These are phyloP conservation scores for Mucor piriformis DNA, from an alignment of 371 early-diverging fungal species.

Conservation along the genomic window DNA sequence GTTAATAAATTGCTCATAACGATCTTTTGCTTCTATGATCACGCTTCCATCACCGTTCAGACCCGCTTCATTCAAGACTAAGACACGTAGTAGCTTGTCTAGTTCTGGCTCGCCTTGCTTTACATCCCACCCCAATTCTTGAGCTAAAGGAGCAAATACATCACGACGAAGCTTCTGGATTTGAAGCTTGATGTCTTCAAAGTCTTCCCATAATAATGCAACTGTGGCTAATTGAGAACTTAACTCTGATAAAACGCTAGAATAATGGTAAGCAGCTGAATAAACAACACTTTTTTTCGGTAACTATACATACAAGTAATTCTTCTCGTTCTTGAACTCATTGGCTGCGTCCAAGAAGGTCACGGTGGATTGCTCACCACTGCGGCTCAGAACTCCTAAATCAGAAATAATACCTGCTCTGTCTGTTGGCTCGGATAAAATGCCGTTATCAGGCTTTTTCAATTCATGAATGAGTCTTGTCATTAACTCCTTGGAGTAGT, in stretches of 20 bases:
- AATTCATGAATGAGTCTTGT: constrained; percentile 42
- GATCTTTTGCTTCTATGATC: constrained; percentile 12
- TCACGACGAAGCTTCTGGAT: constrained; percentile 47
- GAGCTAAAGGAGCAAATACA: constrained; percentile 52
- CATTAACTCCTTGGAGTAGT: constrained; percentile 57
- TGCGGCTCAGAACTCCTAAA: constrained; percentile 62
- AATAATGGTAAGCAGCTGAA: no score
- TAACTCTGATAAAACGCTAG: constrained; percentile 58
- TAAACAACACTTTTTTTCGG: background rate
- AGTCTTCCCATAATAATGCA: constrained; percentile 49
- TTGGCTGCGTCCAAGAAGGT: constrained; percentile 64
- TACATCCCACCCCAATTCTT: constrained; percentile 64
- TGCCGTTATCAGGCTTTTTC: constrained; percentile 26
- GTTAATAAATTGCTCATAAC: constrained; percentile 5
- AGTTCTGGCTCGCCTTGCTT: constrained; percentile 46
- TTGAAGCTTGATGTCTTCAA: constrained; percentile 43
- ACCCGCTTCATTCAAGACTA: constrained; percentile 51
- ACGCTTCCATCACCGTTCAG: constrained; percentile 28
- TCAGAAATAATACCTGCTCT: constrained; percentile 69
- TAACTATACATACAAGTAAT: constrained; percentile 55
- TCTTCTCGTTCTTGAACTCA: constrained; percentile 62
- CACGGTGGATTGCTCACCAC: constrained; percentile 64
- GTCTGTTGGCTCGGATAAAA: constrained; percentile 49
- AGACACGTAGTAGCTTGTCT: constrained; percentile 45
- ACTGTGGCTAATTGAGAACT: constrained; percentile 44